These are phyloP conservation scores for Acer campestre DNA, from an alignment of 345 rosid species.

Conservation along the genomic window DNA sequence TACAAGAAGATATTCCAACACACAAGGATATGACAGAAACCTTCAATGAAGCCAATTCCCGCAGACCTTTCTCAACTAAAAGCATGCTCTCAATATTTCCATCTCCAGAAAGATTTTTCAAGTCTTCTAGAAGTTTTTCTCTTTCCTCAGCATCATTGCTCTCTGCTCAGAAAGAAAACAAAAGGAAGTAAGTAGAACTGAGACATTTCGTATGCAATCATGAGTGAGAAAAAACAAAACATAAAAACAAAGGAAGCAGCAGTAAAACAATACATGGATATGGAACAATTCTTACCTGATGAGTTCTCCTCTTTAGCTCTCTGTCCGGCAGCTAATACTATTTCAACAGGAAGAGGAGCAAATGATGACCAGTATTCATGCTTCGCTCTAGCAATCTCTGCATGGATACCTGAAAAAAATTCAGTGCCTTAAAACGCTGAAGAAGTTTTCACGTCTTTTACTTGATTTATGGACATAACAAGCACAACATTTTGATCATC, in stretches of 20 bases:
- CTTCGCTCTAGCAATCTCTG: conserved; percentile 74
- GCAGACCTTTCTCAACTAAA: conserved; percentile 82
- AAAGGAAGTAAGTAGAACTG: conserved; percentile 19
- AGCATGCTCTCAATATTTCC: conserved; percentile 81
- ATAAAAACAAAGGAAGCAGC: neutral
- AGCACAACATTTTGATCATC: conserved; percentile 7
- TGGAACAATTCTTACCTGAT: conserved; percentile 36
- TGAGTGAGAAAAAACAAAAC: neutral
- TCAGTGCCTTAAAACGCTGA: neutral
- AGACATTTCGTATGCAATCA: conserved; percentile 2
- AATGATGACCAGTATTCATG: conserved; percentile 84
- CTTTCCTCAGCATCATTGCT: conserved; percentile 44
- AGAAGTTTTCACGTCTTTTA: conserved; percentile 7
- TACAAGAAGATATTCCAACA: neutral
- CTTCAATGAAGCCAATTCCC: conserved; percentile 81
- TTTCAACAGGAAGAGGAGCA: conserved; percentile 82
- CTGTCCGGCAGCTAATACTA: conserved; percentile 76
- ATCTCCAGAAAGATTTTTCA: conserved; percentile 55
- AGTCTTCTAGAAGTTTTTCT: conserved; percentile 40
- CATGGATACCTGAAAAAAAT: conserved; percentile 62
- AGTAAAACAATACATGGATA: neutral
- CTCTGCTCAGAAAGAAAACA: conserved; percentile 40
- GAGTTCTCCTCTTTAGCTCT: conserved; percentile 53
- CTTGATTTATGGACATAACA: too few relatives aligned
- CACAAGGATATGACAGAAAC: conserved; percentile 37